Evolutionary conservation across 2,329 filamentous ascomycete species (phyloP).

Genomic region (Fusarium udum): DNA sequence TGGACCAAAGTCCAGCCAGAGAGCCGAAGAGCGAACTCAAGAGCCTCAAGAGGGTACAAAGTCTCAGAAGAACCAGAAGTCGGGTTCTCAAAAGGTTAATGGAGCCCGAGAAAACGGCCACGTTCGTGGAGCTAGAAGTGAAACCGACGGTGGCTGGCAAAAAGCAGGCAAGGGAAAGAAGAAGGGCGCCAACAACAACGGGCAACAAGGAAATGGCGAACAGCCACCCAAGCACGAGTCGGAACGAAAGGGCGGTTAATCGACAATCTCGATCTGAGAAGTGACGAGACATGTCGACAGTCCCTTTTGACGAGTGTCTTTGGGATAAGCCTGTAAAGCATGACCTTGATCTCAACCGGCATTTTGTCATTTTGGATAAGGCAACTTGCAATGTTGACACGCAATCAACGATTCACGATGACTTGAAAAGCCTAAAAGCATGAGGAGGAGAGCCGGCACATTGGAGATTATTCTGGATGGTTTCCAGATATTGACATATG

Average conservation of each 20-base stretch:
- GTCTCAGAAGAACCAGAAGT: slow-evolving; percentile 43
- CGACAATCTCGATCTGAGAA: slow-evolving; percentile 27
- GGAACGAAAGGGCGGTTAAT: slow-evolving; percentile 69
- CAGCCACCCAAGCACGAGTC: slow-evolving; percentile 66
- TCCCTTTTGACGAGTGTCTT: neutral
- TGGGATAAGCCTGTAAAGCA: neutral
- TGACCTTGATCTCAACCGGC: slow-evolving; percentile 21
- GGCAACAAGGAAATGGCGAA: slow-evolving; percentile 56
- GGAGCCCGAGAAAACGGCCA: slow-evolving; percentile 63
- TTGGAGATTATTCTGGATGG: slow-evolving; percentile 44
- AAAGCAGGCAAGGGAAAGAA: slow-evolving; percentile 64
- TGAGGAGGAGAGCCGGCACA: slow-evolving; percentile 5
- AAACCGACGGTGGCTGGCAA: slow-evolving; percentile 66
- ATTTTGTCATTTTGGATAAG: slow-evolving; percentile 40
- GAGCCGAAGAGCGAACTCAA: slow-evolving; percentile 38
- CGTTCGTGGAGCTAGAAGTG: slow-evolving; percentile 63
- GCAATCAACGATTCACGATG: slow-evolving; percentile 19
- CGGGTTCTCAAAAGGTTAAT: slow-evolving; percentile 48
- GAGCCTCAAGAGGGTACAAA: slow-evolving; percentile 41
- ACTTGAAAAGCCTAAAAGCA: slow-evolving; percentile 16
- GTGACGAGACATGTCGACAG: slow-evolving; percentile 16
- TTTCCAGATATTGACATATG: slow-evolving; percentile 30
- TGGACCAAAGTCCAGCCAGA: slow-evolving; percentile 37
- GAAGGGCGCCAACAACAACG: slow-evolving; percentile 51
- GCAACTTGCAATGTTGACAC: slow-evolving; percentile 8